phyloP scores from a whole-genome alignment of 257 asterid species.

The Galeopsis tetrahit region DNA sequence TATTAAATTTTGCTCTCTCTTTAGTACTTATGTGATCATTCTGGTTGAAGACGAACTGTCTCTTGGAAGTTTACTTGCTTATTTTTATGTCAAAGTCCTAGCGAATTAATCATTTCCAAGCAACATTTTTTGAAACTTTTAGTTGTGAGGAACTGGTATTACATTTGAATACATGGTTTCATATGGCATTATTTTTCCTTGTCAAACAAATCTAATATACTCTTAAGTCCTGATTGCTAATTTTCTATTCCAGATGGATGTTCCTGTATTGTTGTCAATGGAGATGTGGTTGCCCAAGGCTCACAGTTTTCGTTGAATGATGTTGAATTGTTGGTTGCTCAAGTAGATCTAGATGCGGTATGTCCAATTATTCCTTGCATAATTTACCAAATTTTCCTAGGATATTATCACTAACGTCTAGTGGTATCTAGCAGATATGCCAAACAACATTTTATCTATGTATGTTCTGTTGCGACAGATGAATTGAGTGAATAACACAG shows the following conservation, averaged over 20 bases:
- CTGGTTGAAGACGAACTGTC: conserved; percentile 1
- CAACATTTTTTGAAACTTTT: background rate
- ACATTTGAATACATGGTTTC: conserved; percentile 1
- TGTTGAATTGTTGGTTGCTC: conserved; percentile 92
- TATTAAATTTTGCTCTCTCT: conserved; percentile 12
- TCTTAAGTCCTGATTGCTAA: conserved; percentile 31
- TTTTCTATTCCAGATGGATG: conserved; percentile 80
- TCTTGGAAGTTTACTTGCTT: conserved; percentile 16
- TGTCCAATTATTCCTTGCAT: conserved; percentile 28
- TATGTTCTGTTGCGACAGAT: conserved; percentile 17
- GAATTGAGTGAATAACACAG: background rate
- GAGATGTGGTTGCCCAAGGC: conserved; percentile 94
- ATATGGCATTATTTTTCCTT: conserved; percentile 12
- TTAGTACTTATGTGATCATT: conserved; percentile 6
- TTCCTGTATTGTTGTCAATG: conserved; percentile 87
- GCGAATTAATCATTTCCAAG: conserved; percentile 5
- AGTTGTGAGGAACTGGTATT: conserved; percentile 21
- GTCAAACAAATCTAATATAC: conserved; percentile 12
- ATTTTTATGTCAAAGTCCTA: conserved; percentile 5
- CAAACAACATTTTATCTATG: background rate
- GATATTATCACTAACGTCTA: conserved; percentile 3
- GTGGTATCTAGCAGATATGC: conserved; percentile 9
- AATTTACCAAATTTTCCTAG: conserved; percentile 3
- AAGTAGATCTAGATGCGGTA: conserved; percentile 97
- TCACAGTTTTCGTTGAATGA: conserved; percentile 93